Conservation (phyloP, 78 protist genomes). For the Polysphondylium violaceum region DNA sequence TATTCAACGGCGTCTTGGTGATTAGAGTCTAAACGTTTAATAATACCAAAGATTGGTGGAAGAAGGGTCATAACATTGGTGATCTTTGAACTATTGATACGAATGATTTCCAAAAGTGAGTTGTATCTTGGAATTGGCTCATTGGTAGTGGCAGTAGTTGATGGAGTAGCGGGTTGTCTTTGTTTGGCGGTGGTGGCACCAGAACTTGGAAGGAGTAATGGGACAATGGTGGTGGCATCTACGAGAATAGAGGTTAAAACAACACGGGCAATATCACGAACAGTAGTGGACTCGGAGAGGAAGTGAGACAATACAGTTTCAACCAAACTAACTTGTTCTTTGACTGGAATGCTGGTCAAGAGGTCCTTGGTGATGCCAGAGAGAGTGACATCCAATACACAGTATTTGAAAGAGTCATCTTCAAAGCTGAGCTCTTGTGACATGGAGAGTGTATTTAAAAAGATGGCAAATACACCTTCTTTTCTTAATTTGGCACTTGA, state of each 20-base stretch:
- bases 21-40: not conserved
- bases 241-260: not conserved
- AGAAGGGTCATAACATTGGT: not conserved
- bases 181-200: too few relatives aligned
- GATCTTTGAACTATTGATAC: constrained; percentile 13
- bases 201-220: constrained; percentile 21
- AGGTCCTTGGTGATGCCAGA: not conserved
- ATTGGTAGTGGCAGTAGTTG: not conserved
- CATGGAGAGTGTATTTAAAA: not conserved
- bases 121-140: constrained; percentile 40
- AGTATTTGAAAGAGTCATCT: not conserved
- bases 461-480: not conserved
- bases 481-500: not conserved
- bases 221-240: constrained; percentile 29
- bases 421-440: not conserved
- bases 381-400: not conserved
- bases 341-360: not conserved
- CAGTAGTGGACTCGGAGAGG: not conserved
- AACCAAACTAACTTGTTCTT: constrained; percentile 16
- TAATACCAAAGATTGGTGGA: not conserved
- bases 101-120: constrained; percentile 24
- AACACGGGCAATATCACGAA: not conserved
- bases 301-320: constrained; percentile 10
- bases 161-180: not conserved
- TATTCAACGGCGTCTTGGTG: constrained; percentile 9